Conservation (phyloP, 495 filamentous ascomycete genomes). For the Neurospora sublineolata region DNA sequence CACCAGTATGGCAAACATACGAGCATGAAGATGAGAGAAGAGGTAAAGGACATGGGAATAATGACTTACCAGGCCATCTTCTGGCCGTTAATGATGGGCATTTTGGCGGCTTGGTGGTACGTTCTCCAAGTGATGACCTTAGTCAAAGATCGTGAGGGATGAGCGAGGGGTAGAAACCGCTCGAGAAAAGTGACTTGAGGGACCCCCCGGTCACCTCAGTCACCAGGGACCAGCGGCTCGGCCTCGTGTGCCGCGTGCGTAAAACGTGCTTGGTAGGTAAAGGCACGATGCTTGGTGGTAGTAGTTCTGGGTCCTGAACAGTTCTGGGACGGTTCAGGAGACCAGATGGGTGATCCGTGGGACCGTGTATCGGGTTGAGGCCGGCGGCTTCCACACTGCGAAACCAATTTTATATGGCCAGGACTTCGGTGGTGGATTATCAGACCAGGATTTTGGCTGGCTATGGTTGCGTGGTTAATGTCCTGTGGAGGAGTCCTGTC, state of each 20-base stretch:
- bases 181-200: neutral
- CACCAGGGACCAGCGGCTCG: neutral
- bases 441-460: neutral
- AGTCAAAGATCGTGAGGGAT: neutral
- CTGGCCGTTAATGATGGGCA: conserved; percentile 45
- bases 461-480: neutral
- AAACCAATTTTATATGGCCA: neutral
- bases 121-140: neutral
- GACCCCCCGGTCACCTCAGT: neutral
- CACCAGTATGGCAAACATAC: neutral
- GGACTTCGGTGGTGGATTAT: neutral
- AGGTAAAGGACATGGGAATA: neutral
- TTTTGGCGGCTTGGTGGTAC: conserved; percentile 16
- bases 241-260: neutral
- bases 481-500: neutral
- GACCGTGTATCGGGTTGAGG: neutral
- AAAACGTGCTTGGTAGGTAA: neutral
- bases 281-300: neutral
- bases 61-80: conserved; percentile 49
- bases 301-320: neutral
- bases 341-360: neutral
- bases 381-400: neutral
- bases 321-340: neutral
- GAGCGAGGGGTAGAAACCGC: neutral
- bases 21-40: conserved; percentile 1